Evolutionary conservation across 2,329 filamentous ascomycete species (phyloP).

Genomic region (Ascochyta rabiei): DNA sequence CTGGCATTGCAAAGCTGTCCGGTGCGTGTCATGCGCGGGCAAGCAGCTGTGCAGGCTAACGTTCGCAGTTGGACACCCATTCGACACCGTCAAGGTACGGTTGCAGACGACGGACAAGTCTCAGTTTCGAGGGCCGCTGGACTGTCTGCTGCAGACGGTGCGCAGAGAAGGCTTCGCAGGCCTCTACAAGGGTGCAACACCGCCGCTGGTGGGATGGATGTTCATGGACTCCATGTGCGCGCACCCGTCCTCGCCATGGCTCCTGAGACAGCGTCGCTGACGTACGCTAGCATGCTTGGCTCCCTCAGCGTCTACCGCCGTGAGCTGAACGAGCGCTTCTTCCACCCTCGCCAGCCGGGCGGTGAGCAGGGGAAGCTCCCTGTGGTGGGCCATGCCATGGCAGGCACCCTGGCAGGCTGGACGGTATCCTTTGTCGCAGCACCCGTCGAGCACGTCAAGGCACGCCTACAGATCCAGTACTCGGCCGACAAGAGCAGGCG

Average conservation of each 20-base stretch:
- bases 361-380: slow-evolving; percentile 64
- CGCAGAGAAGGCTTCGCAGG: slow-evolving; percentile 83
- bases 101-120: slow-evolving; percentile 80
- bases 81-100: slow-evolving; percentile 97
- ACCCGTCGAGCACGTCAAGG: slow-evolving; percentile 69
- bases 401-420: slow-evolving; percentile 82
- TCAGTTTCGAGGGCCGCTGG: slow-evolving; percentile 83
- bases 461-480: slow-evolving; percentile 85
- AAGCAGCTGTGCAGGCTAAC: slow-evolving; percentile 16
- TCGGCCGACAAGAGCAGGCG: slow-evolving; percentile 76
- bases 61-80: slow-evolving; percentile 67
- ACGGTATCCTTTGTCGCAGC: slow-evolving; percentile 81
- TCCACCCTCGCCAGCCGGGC: slow-evolving; percentile 59
- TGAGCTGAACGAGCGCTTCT: slow-evolving; percentile 80
- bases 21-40: slow-evolving; percentile 60
- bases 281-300: slow-evolving; percentile 73
- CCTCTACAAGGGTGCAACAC: slow-evolving; percentile 92
- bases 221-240: slow-evolving; percentile 84
- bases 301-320: slow-evolving; percentile 89
- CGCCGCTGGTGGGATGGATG: slow-evolving; percentile 96
- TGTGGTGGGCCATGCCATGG: slow-evolving; percentile 80
- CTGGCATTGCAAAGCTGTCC: slow-evolving; percentile 85
- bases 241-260: background rate
- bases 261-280: slow-evolving; percentile 15
- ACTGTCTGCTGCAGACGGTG: slow-evolving; percentile 84